Percentiles rank a stretch among this genome's conserved stretches.
Conservation (phyloP, 371 early-diverging fungal genomes). For the Rozella allomycis region DNA sequence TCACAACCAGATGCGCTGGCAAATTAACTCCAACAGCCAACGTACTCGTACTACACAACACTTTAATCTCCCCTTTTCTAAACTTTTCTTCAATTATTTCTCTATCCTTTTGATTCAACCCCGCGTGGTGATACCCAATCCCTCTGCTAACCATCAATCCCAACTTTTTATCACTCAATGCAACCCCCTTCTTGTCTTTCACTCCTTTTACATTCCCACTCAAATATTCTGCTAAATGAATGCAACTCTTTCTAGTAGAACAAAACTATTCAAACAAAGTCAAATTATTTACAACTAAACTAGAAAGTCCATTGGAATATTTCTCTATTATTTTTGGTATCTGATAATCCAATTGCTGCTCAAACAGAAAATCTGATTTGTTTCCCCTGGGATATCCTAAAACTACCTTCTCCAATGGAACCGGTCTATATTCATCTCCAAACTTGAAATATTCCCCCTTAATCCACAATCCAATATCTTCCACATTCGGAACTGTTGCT, state of each 20-base stretch:
- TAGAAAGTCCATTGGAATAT: constrained; percentile 31
- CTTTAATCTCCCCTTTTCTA: constrained; percentile 23
- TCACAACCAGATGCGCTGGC: constrained; percentile 68
- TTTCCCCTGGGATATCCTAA: constrained; percentile 22
- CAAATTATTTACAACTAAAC: constrained; percentile 29
- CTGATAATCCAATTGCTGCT: constrained; percentile 39
- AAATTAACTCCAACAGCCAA: constrained; percentile 84
- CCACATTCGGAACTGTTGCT: constrained; percentile 67
- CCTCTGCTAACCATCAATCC: constrained; percentile 1
- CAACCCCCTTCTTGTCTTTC: constrained; percentile 3
- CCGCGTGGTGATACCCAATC: constrained; percentile 29
- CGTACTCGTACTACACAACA: constrained; percentile 65
- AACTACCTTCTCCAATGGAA: constrained; percentile 35
- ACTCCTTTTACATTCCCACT: constrained; percentile 8
- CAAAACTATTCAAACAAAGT: constrained; percentile 36
- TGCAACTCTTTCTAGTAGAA: constrained; percentile 41
- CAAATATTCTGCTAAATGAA: constrained; percentile 32
- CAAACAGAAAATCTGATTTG: constrained; percentile 35
- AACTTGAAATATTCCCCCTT: constrained; percentile 23
- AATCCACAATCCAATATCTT: constrained; percentile 53
- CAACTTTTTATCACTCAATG: too few relatives aligned
- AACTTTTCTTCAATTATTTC: constrained; percentile 39
- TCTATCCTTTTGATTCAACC: constrained; percentile 38
- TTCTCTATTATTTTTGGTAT: constrained; percentile 28
- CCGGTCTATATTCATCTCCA: constrained; percentile 61